A percentile compares a stretch with the other conserved stretches of the same genome.
phyloP scores from a whole-genome alignment of 129 eudicot species.

The Escallonia rubra region DNA sequence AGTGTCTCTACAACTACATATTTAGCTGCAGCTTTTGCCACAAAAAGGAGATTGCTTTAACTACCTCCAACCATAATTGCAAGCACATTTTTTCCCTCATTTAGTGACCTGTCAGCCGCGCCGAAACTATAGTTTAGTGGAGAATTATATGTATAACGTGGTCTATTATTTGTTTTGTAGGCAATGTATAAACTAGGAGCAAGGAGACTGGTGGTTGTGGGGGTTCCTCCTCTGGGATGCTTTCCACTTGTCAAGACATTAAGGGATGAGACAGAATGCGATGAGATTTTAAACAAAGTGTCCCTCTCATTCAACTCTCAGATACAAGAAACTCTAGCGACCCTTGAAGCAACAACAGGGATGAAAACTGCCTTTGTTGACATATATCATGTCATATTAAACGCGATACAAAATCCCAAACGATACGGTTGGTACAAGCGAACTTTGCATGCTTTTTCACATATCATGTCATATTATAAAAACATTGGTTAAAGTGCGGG shows the following conservation, averaged over 20 bases:
- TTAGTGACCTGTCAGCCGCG: too few relatives aligned
- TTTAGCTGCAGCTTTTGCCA: too few relatives aligned
- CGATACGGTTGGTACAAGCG: conserved; percentile 38
- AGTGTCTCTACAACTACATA: too few relatives aligned
- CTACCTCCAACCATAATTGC: too few relatives aligned
- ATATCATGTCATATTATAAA: too few relatives aligned
- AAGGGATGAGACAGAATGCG: conserved; percentile 35
- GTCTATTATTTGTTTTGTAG: conserved; percentile 9
- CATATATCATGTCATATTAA: conserved; percentile 30
- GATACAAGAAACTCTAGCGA: conserved; percentile 17
- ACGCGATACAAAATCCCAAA: conserved; percentile 39
- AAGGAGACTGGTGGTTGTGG: conserved; percentile 53
- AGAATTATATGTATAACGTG: too few relatives aligned
- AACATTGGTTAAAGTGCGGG: too few relatives aligned
- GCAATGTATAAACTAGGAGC: conserved; percentile 51
- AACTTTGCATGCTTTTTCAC: too few relatives aligned
- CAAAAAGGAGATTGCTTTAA: too few relatives aligned
- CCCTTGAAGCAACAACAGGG: conserved; percentile 13
- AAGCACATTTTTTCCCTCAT: too few relatives aligned
- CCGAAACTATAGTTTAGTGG: too few relatives aligned
- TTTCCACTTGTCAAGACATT: conserved; percentile 48
- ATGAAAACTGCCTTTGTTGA: conserved; percentile 33
- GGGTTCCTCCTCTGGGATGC: conserved; percentile 68
- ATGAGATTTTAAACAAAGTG: conserved; percentile 33
- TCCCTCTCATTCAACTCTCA: conserved; percentile 43